phyloP scores from a whole-genome alignment of 306 rosid genomes.

The Fagus crenata region DNA sequence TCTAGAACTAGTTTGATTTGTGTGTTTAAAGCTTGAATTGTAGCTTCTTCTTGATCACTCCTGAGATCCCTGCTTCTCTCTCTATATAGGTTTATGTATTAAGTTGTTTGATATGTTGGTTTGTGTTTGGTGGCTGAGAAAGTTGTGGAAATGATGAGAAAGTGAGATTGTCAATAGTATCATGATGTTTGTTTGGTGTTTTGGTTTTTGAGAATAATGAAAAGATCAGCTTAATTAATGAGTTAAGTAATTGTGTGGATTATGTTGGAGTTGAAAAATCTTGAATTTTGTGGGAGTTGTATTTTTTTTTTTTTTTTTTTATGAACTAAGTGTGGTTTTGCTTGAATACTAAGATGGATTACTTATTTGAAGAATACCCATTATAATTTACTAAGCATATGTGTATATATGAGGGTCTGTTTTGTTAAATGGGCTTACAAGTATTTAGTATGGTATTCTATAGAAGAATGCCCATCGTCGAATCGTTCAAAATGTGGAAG shows the following conservation, averaged over 20 bases:
- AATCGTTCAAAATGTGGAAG: not conserved
- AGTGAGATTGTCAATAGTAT: not conserved
- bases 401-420: slow-evolving; percentile 23
- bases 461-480: not conserved
- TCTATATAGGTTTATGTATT: not conserved
- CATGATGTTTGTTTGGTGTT: not conserved
- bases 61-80: not conserved
- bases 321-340: slow-evolving; percentile 32
- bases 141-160: not conserved
- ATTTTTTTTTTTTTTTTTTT: slow-evolving; percentile 3
- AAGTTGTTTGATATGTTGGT: not conserved
- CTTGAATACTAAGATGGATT: slow-evolving; percentile 45
- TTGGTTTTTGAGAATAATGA: not conserved
- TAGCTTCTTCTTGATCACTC: not conserved
- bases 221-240: not conserved
- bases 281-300: slow-evolving; percentile 16
- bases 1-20: not conserved
- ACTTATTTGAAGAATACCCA: slow-evolving; percentile 15
- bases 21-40: not conserved
- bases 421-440: slow-evolving; percentile 20
- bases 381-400: not conserved
- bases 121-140: not conserved
- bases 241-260: not conserved
- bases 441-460: not conserved
- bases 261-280: not conserved